Base-by-base conservation (phyloP, 208 protist species). In the Trypanosoma vivax region DNA sequence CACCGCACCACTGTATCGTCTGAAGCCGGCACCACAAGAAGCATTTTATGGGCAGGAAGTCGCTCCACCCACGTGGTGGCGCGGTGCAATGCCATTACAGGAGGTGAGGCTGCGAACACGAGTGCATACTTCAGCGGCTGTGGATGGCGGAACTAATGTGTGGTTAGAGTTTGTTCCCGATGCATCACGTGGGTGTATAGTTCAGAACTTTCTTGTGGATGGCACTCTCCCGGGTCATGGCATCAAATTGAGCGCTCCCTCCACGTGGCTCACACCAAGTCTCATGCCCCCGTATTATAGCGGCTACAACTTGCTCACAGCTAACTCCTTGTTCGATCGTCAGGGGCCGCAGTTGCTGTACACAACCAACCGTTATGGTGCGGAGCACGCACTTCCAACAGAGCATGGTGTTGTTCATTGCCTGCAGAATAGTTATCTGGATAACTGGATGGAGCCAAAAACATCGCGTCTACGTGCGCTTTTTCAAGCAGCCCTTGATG, bases 361-460 rank as follows among this genome's bases (percentile, higher is more conserved):
- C 57, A 83, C 71, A 2, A 80, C 71, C 1, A 87, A 83, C 28
- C 70, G 79, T 5, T 76, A 68, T 46, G 48, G 14, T 19, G 65
- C 57, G 1, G 35, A 81, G 55, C 34, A 74, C 34, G 11, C 24
- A 14, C 2, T 11, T 19, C 63, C 58, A 0, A 48, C 70, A 7
- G n/a, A 59, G 0, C 34, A 59, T n/a, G 67, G 67, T 10, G 39
- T 46, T 14, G 53, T 73, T 18, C 78, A 85, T 57, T 66, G 60
- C 48, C 49, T 87, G n/a, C 65, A 73, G 35, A 87, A 87, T 55
- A 76, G 55, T 16, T 74, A 68, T 24, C 25, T 87, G 3, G 68
- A 87, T 53, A 79, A 82, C 65, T 71, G 56, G 46, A 42, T 47
- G 14, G 79, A 87, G 52, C 79, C 74, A 16, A 83, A 80, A 50